phyloP scores from a whole-genome alignment of 805 yeast species.

The Sugiyamaella floridensis region DNA sequence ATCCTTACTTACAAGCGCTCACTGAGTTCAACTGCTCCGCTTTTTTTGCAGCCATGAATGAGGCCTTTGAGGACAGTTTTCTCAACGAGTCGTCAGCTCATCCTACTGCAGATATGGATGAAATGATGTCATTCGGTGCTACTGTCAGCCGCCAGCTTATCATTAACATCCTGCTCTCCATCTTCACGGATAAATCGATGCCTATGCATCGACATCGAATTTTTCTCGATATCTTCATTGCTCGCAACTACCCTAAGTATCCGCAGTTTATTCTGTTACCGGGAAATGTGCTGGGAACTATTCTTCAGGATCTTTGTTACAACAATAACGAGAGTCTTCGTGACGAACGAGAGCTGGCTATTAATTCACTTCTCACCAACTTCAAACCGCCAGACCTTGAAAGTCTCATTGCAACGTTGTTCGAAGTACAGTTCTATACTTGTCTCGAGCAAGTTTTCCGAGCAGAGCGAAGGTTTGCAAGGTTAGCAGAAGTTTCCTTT shows the following conservation, averaged over 20 bases:
- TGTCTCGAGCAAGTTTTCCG: constrained; percentile 55
- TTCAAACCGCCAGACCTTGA: constrained; percentile 54
- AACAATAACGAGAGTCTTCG: constrained; percentile 24
- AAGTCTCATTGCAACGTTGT: constrained; percentile 43
- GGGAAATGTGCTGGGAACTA: constrained; percentile 45
- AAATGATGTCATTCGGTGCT: constrained; percentile 21
- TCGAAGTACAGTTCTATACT: constrained; percentile 47
- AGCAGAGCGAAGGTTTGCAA: constrained; percentile 44
- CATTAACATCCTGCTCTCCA: constrained; percentile 52
- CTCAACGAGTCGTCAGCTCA: constrained; percentile 46
- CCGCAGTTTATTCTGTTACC: constrained; percentile 72
- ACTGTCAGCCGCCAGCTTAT: constrained; percentile 67
- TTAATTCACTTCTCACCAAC: constrained; percentile 61
- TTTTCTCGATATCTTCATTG: constrained; percentile 54
- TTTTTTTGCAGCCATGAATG: constrained; percentile 64
- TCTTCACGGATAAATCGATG: background rate
- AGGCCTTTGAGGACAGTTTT: constrained; percentile 72
- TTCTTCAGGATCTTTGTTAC: constrained; percentile 47
- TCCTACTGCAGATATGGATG: constrained; percentile 16
- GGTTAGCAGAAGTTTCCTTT: constrained; percentile 52
- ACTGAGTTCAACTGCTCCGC: constrained; percentile 51
- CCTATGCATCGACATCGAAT: constrained; percentile 17
- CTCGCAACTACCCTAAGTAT: constrained; percentile 78
- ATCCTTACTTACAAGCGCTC: constrained; percentile 61
- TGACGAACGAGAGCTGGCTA: constrained; percentile 66